Base-by-base conservation (phyloP, 495 filamentous ascomycete genomes). In the Saxophila tyrrhenica region DNA sequence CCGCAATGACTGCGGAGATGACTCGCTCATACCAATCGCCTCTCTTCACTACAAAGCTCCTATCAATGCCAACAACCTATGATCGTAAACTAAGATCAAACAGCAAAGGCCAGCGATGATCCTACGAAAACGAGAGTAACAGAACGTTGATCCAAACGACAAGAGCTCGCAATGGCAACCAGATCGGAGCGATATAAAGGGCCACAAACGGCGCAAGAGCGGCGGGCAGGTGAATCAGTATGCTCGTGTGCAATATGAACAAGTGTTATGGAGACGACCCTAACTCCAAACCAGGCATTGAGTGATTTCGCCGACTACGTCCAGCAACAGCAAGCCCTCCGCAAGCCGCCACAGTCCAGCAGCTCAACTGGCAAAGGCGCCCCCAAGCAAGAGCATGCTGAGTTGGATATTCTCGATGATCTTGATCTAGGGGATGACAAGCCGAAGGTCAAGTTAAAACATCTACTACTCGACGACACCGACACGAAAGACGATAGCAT, bases 271-370 rank as follows among this genome's bases (percentile, higher is more conserved):
- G 19, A 22, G 19, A 3, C 3, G 19, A 35, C 29, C 13, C 29
- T 35, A 35, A 35, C 13, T 35, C 5, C 29, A 7, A 13, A 35
- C 29, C 47, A 92, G 87, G 92, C 92, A 19, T 76, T 98, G 55
- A 91, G 86, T 75, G 92, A 96, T 60, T 98, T 98, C 65, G 89
- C 94, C 66, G 92, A 97, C 68, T 97, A 95, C 61, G 94, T 95
- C 54, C 89, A 96, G 67, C 83, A 90, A 69, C 89, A 98, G 67
- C 91, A 96, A 68, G 77, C 79, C 2, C 65, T 83, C 60, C 72
- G 81, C 21, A 69, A 63, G 41, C 58, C 64, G 73, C 78, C 67
- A 24, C 25, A 16, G 29, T 23, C 51, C 25, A 25, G 41, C n/a
- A 51, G n/a, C n/a, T 65, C 62, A 20, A 60, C 67, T 23, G 61